A percentile compares a stretch with the other conserved stretches of the same genome.
phyloP scores from a whole-genome alignment of 495 filamentous ascomycete genomes.

The Aspergillus olivimuriae region DNA sequence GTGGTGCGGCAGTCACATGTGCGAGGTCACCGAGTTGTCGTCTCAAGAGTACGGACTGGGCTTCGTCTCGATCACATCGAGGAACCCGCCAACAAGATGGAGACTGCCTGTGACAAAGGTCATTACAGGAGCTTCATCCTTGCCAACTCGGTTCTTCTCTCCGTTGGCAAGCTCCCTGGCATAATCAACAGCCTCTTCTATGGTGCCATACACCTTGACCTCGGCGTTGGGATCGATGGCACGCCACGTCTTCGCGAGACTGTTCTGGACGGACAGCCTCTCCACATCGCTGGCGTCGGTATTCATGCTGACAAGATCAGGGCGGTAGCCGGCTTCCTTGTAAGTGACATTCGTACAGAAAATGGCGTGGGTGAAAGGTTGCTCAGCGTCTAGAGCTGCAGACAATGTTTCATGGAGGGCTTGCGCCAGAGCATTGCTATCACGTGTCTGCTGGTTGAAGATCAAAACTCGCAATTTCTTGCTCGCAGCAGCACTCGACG shows the following conservation, averaged over 20 bases:
- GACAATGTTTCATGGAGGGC: conserved; percentile 63
- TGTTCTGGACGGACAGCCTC: conserved; percentile 64
- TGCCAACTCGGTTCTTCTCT: conserved; percentile 21
- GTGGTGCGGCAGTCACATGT: too few relatives aligned
- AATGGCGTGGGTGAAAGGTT: conserved; percentile 69
- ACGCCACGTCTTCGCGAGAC: conserved; percentile 67
- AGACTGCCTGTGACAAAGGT: conserved; percentile 75
- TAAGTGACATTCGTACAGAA: conserved; percentile 90
- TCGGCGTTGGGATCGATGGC: conserved; percentile 54
- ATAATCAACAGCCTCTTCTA: conserved; percentile 77
- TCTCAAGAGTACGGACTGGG: conserved; percentile 12
- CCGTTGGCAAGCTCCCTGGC: conserved; percentile 48
- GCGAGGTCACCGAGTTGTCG: too few relatives aligned
- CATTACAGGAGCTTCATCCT: conserved; percentile 39
- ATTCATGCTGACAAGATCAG: conserved; percentile 74
- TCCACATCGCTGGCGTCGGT: conserved; percentile 60
- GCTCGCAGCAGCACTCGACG: conserved; percentile 30
- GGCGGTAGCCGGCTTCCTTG: conserved; percentile 58
- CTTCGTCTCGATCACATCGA: conserved; percentile 69
- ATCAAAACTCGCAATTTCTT: conserved; percentile 60
- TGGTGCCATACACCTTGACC: conserved; percentile 63
- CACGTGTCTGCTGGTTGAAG: conserved; percentile 92
- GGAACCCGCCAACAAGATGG: conserved; percentile 76
- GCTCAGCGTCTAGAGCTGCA: conserved; percentile 42
- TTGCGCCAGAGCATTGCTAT: conserved; percentile 58